phyloP scores from a whole-genome alignment of 2,329 filamentous ascomycete genomes.

The Mycocentrospora acerina region DNA sequence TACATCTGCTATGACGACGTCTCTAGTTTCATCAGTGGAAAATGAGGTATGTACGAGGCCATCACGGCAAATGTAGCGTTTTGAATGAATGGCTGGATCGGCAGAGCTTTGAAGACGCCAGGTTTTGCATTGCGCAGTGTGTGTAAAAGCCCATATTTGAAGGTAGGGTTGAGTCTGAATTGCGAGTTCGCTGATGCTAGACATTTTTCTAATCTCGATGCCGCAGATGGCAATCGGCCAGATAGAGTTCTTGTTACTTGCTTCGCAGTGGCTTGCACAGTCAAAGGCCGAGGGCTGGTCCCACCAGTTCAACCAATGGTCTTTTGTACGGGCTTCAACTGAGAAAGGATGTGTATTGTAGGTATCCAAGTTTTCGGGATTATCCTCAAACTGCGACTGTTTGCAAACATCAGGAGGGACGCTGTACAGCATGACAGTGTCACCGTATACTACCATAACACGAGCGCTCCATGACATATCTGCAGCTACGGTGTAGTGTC shows the following conservation, averaged over 20 bases:
- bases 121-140: constrained; percentile 46
- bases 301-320: constrained; percentile 39
- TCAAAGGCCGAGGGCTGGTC: constrained; percentile 11
- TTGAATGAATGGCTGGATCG: constrained; percentile 5
- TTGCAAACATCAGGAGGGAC: constrained; percentile 56
- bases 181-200: constrained; percentile 53
- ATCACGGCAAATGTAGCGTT: constrained; percentile 22
- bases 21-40: constrained; percentile 8
- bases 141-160: constrained; percentile 56
- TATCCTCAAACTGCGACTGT: constrained; percentile 33
- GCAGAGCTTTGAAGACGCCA: constrained; percentile 48
- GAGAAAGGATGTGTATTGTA: constrained; percentile 15
- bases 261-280: constrained; percentile 1
- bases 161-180: constrained; percentile 50
- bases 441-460: constrained; percentile 59
- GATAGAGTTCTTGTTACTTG: constrained; percentile 11
- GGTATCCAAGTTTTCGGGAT: constrained; percentile 20
- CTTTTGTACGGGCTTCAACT: constrained; percentile 7
- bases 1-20: constrained; percentile 16
- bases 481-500: constrained; percentile 58
- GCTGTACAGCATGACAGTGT: constrained; percentile 60
- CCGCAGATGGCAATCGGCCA: constrained; percentile 56
- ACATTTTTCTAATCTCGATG: constrained; percentile 50
- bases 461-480: constrained; percentile 60
- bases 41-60: constrained; percentile 25